These are phyloP conservation scores for Alternaria triticimaculans DNA, from an alignment of 2,329 filamentous ascomycete genomes.

Conservation along the genomic window DNA sequence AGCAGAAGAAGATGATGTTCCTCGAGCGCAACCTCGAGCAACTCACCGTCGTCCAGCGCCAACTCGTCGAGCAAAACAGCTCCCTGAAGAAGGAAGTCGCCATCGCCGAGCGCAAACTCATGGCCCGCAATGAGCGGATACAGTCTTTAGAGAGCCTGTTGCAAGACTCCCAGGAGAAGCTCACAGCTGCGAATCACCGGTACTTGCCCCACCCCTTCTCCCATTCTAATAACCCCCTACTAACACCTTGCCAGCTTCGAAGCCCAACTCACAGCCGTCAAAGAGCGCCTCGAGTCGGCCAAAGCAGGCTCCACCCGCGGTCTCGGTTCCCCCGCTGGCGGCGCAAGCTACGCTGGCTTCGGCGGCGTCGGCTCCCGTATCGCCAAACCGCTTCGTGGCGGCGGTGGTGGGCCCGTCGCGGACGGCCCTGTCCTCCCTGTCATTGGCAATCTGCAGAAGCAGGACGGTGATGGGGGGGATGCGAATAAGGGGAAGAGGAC, in stretches of 20 bases:
- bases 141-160: constrained; percentile 89
- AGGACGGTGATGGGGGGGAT: constrained; percentile 60
- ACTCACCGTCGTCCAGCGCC: constrained; percentile 93
- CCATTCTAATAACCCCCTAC: no score
- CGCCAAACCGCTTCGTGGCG: constrained; percentile 65
- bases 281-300: constrained; percentile 94
- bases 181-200: constrained; percentile 97
- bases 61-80: constrained; percentile 97
- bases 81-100: constrained; percentile 97
- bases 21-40: constrained; percentile 97
- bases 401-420: constrained; percentile 54
- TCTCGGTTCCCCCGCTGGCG: constrained; percentile 67
- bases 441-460: constrained; percentile 55
- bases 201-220: constrained; percentile 54
- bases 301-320: constrained; percentile 90
- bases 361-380: constrained; percentile 63
- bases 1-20: constrained; percentile 99
- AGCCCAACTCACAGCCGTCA: constrained; percentile 93
- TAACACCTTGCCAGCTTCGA: constrained; percentile 74
- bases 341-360: constrained; percentile 69
- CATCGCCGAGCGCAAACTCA: constrained; percentile 96
- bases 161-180: constrained; percentile 97
- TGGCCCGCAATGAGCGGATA: constrained; percentile 95
- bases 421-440: constrained; percentile 51
- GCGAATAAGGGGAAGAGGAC: constrained; percentile 66